Evolutionary conservation across 352 stramenopile species (phyloP), one percentile per base, ranked within the genome.

Genomic region (Salisapilia sapeloensis): DNA sequence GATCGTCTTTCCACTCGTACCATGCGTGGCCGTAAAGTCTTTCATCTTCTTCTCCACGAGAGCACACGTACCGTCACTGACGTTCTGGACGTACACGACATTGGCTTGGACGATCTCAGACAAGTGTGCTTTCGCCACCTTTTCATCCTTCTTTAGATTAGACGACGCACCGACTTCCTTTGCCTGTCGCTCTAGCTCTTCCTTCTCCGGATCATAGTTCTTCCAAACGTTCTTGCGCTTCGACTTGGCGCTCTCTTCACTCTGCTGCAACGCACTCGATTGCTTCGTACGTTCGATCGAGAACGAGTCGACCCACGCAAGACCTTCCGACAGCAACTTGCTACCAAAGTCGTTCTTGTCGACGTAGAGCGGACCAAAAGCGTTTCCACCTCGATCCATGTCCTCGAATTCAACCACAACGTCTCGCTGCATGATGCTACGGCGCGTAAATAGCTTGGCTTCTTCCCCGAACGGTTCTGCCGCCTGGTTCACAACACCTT

Each of bases 141-240:
- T 59, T 21, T 85, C 71, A 29, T 84, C 70, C 9, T 64, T 53
- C 4, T 51, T 77, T 26, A 62, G 60, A n/a, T 49, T 54, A 21
- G 56, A 41, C 17, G 60, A 55, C 2, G 36, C 35, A 0, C 56
- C 33, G 26, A 69, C 55, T 10, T 53, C 49, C 45, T 75, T 74
- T 23, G 56, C 67, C 30, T 79, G 52, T n/a, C n/a, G n/a, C n/a
- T n/a, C n/a, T n/a, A n/a, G n/a, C n/a, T n/a, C n/a, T n/a, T n/a
- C n/a, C n/a, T n/a, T n/a, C n/a, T n/a, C n/a, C 0, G 59, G 57
- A 31, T 94, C 60, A 16, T 93, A 84, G 13, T 66, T 76, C 47
- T 75, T 64, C 92, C 92, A 98, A 48, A 97, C 79, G 46, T 96
- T 94, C 33, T 94, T 78, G 50, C 91, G 94, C n/a, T 81, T 77